Evolutionary conservation across 2,329 filamentous ascomycete genomes (phyloP).

Genomic region (Cytospora piceae): DNA sequence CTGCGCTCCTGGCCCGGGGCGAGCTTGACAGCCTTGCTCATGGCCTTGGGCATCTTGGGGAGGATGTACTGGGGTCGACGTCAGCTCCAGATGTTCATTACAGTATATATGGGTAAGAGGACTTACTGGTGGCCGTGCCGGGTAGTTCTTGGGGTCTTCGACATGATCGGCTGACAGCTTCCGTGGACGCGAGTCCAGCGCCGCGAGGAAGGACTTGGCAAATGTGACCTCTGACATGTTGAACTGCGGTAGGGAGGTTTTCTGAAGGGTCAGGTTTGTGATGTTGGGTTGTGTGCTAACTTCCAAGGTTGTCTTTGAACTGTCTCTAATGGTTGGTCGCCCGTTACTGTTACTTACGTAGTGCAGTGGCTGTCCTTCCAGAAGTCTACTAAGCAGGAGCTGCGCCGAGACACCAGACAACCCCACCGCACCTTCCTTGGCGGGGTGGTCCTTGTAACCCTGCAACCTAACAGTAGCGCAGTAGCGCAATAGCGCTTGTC

Average conservation of each 20-base stretch:
- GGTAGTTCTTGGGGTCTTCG: conserved; percentile 80
- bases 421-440: conserved; percentile 10
- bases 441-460: conserved; percentile 20
- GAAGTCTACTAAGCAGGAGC: conserved; percentile 1
- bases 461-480: neutral
- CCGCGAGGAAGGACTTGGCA: conserved; percentile 79
- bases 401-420: neutral
- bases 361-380: conserved; percentile 6
- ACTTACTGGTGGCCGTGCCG: conserved; percentile 75
- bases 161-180: conserved; percentile 91
- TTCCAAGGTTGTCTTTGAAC: neutral
- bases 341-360: conserved; percentile 29
- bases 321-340: neutral
- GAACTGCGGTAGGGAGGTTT: neutral
- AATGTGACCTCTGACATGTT: conserved; percentile 84
- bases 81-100: conserved; percentile 24
- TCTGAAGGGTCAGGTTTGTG: neutral
- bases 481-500: neutral
- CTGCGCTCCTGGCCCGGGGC: conserved; percentile 58
- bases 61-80: conserved; percentile 64
- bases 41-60: conserved; percentile 64
- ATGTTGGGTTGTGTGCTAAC: neutral
- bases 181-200: conserved; percentile 75
- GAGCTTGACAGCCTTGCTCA: conserved; percentile 42
- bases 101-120: conserved; percentile 10